Percentiles rank a stretch among this genome's conserved stretches.
These are phyloP conservation scores for Priceomyces melissophilus DNA, from an alignment of 805 yeast genomes.

Conservation along the genomic window DNA sequence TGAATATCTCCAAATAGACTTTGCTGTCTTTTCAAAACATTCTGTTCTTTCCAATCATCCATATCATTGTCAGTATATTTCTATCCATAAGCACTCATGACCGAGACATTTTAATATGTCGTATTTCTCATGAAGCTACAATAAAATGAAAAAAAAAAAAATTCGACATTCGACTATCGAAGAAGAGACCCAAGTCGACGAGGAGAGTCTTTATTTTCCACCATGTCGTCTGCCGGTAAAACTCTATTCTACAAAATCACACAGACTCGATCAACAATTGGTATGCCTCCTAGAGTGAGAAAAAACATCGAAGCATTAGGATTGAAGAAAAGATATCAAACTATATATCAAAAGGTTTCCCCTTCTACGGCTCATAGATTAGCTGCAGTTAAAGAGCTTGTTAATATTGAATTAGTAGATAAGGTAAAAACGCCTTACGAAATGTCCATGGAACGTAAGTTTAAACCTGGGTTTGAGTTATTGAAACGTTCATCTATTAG, in stretches of 20 bases:
- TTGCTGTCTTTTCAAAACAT: constrained; percentile 12
- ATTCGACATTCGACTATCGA: too few relatives aligned
- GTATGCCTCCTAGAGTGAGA: constrained; percentile 67
- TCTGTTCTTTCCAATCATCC: constrained; percentile 12
- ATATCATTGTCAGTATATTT: constrained; percentile 2
- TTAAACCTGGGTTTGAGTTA: constrained; percentile 57
- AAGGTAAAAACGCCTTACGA: constrained; percentile 47
- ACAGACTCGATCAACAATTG: constrained; percentile 79
- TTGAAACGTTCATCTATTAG: constrained; percentile 8
- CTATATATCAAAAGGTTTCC: constrained; percentile 67
- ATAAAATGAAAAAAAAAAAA: too few relatives aligned
- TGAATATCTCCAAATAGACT: constrained; percentile 13
- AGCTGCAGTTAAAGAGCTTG: constrained; percentile 79
- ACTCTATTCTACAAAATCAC: constrained; percentile 52
- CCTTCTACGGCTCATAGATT: constrained; percentile 85
- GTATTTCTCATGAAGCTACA: neutral
- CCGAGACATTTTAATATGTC: neutral
- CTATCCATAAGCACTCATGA: neutral
- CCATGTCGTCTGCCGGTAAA: constrained; percentile 12
- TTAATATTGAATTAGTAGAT: constrained; percentile 72
- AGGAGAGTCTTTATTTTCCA: neutral
- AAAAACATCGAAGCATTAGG: constrained; percentile 72
- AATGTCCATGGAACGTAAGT: constrained; percentile 53
- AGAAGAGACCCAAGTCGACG: neutral
- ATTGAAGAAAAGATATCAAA: constrained; percentile 66